Conservation (phyloP, 176 grass and related monocot species). For the Zea luxurians region DNA sequence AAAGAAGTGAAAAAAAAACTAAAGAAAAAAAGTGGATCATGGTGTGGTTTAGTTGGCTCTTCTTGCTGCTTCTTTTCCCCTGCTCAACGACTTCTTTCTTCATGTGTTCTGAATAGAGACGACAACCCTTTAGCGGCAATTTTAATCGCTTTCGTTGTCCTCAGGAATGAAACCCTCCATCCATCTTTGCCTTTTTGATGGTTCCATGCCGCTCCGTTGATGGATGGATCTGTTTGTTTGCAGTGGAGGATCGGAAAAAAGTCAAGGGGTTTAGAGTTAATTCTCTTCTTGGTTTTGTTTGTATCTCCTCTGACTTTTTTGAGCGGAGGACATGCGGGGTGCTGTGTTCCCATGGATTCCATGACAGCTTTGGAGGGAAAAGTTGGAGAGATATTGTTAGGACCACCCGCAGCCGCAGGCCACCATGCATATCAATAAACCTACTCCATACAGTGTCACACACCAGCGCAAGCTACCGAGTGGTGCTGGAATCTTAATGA, state of each 20-base stretch:
- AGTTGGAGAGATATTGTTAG: conserved; percentile 41
- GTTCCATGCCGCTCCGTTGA: not conserved
- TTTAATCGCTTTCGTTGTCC: conserved; percentile 16
- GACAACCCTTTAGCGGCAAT: conserved; percentile 16
- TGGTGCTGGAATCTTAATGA: conserved; percentile 32
- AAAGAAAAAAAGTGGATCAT: not conserved
- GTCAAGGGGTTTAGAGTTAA: conserved; percentile 35
- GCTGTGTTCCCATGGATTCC: conserved; percentile 43
- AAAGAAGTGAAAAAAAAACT: not conserved
- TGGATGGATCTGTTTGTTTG: conserved; percentile 37
- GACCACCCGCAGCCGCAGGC: conserved; percentile 37
- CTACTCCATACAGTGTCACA: conserved; percentile 10
- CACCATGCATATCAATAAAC: conserved; percentile 39
- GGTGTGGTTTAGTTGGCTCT: conserved; percentile 32
- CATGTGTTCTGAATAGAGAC: conserved; percentile 26
- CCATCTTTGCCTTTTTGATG: conserved; percentile 16
- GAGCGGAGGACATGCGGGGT: not conserved
- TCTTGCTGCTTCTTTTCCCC: conserved; percentile 37
- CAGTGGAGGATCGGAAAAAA: conserved; percentile 5
- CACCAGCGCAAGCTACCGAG: conserved; percentile 12
- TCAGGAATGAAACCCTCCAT: conserved; percentile 26
- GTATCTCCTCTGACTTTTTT: conserved; percentile 52
- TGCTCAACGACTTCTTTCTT: conserved; percentile 16
- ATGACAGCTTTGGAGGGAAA: conserved; percentile 41
- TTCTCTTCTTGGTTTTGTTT: conserved; percentile 35